phyloP scores from a whole-genome alignment of 75 land plant species.

The Adiantum capillusveneris region DNA sequence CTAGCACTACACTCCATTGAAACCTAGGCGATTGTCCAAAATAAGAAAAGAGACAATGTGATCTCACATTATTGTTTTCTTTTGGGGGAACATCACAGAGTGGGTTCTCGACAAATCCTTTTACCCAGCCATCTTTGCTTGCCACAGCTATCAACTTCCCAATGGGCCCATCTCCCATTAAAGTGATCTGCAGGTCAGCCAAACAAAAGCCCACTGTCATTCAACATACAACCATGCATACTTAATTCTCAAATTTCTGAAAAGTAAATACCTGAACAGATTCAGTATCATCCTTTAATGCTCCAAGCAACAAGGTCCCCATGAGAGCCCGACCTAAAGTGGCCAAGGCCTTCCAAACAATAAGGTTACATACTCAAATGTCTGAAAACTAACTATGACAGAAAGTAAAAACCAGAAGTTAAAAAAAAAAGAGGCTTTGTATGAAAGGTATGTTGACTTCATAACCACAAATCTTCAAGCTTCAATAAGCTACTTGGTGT shows the following conservation, averaged over 20 bases:
- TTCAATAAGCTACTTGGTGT: no score
- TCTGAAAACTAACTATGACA: background rate
- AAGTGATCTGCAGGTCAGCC: constrained; percentile 17
- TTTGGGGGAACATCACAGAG: constrained; percentile 22
- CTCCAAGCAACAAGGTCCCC: constrained; percentile 36
- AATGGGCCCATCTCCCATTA: constrained; percentile 37
- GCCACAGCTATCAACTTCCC: constrained; percentile 39
- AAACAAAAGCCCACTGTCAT: background rate
- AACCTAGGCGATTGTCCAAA: no score
- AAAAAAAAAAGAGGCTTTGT: background rate
- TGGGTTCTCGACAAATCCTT: constrained; percentile 45
- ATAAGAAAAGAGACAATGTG: no score
- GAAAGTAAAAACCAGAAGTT: no score
- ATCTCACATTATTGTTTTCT: constrained; percentile 25
- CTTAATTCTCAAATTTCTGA: background rate
- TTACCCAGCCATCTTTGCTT: constrained; percentile 17
- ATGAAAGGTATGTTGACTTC: background rate
- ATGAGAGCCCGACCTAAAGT: constrained; percentile 43
- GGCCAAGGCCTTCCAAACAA: constrained; percentile 31
- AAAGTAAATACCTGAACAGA: constrained; percentile 28
- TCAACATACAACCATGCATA: background rate
- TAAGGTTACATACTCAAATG: constrained; percentile 4
- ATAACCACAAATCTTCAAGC: background rate
- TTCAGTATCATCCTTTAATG: constrained; percentile 35
- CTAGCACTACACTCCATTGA: no score